Conservation (phyloP, 441 rosid genomes). For the Macaranga tanarius region DNA sequence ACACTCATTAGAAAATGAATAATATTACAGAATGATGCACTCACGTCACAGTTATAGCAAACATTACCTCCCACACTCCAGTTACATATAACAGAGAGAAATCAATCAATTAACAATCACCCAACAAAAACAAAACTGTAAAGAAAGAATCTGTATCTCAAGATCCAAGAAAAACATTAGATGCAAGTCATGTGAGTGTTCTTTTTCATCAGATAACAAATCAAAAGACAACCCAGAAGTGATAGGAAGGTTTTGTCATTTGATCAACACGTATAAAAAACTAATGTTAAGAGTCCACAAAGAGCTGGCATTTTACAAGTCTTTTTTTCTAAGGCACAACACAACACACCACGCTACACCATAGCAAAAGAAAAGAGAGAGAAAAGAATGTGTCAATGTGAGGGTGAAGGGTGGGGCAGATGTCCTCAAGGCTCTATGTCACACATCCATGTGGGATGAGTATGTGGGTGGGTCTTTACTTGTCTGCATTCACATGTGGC, state of each 20-base stretch:
- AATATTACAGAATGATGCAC: slow-evolving; percentile 17
- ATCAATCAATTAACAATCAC: slow-evolving; percentile 6
- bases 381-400: background rate
- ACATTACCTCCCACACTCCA: background rate
- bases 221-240: slow-evolving; percentile 37
- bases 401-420: slow-evolving; percentile 34
- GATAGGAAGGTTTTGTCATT: slow-evolving; percentile 33
- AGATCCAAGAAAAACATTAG: slow-evolving; percentile 56
- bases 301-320: slow-evolving; percentile 19
- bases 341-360: background rate
- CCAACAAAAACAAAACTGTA: slow-evolving; percentile 24
- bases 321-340: no score
- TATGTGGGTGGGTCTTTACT: slow-evolving; percentile 54
- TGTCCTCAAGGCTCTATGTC: slow-evolving; percentile 34
- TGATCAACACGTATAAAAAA: slow-evolving; percentile 20
- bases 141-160: slow-evolving; percentile 38
- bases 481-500: slow-evolving; percentile 67
- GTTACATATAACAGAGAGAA: background rate
- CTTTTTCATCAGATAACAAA: slow-evolving; percentile 32
- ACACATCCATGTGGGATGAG: slow-evolving; percentile 61
- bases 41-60: slow-evolving; percentile 21
- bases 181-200: slow-evolving; percentile 10
- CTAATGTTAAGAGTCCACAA: slow-evolving; percentile 19
- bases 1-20: slow-evolving; percentile 22
- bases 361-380: slow-evolving; percentile 7